Percentiles rank a stretch among this genome's conserved stretches.
Evolutionary conservation across 768 basidiomycete species (phyloP).

Genomic region (Boletellus sp.): DNA sequence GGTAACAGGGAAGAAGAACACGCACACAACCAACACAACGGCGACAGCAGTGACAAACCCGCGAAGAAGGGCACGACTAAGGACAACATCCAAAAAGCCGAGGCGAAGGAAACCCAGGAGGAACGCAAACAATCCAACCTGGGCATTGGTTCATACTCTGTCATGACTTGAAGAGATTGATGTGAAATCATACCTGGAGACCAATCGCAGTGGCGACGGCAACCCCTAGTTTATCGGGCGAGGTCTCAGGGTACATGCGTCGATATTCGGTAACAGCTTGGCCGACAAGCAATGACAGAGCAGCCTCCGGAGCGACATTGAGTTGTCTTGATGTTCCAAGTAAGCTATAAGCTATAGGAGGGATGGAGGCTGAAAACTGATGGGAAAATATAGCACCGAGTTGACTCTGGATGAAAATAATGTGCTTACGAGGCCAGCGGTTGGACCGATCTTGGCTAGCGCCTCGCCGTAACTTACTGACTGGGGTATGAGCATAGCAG

Average conservation of each 20-base stretch:
- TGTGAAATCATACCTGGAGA: constrained; percentile 55
- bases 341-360: constrained; percentile 85
- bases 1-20: constrained; percentile 3
- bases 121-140: constrained; percentile 86
- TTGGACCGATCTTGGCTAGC: constrained; percentile 78
- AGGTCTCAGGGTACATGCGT: constrained; percentile 38
- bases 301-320: constrained; percentile 86
- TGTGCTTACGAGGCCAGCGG: constrained; percentile 72
- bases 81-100: constrained; percentile 90
- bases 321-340: constrained; percentile 81
- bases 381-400: background rate
- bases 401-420: background rate
- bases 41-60: constrained; percentile 87
- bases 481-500: constrained; percentile 80
- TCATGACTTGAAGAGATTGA: background rate
- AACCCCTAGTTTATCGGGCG: constrained; percentile 52
- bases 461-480: constrained; percentile 91
- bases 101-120: constrained; percentile 82
- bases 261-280: constrained; percentile 76
- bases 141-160: background rate
- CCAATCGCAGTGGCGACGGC: constrained; percentile 79
- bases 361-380: constrained; percentile 82
- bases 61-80: constrained; percentile 82
- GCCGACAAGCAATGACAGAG: constrained; percentile 81
- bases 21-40: constrained; percentile 80